Evolutionary conservation across 2,329 filamentous ascomycete species (phyloP).

Genomic region (Fusarium sp.): DNA sequence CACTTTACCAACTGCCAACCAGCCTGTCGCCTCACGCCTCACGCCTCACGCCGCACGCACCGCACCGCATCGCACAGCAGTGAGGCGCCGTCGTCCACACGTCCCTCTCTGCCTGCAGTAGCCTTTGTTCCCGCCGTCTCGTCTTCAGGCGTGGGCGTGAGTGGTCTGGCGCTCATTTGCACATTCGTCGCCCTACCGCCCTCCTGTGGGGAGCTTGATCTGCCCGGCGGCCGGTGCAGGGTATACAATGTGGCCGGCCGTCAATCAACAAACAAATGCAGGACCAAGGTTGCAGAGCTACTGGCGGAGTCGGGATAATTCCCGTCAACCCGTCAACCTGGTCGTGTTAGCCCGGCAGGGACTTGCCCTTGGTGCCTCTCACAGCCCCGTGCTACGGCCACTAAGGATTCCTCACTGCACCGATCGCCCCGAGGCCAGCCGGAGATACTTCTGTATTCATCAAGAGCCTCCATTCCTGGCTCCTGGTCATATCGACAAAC

Average conservation of each 20-base stretch:
- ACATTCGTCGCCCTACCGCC: not conserved
- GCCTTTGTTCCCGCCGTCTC: not conserved
- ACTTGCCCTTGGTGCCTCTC: constrained; percentile 26
- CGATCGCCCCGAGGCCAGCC: constrained; percentile 37
- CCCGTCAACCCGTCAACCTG: constrained; percentile 26
- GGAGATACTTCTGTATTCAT: constrained; percentile 37
- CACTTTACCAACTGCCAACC: constrained; percentile 3
- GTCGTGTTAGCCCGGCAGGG: constrained; percentile 12
- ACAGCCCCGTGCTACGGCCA: constrained; percentile 30
- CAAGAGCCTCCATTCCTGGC: constrained; percentile 34
- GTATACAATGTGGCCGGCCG: not conserved
- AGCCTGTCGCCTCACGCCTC: not conserved
- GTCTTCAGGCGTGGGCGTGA: constrained; percentile 1
- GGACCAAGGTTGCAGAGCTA: constrained; percentile 4
- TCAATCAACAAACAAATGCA: constrained; percentile 1
- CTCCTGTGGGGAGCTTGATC: not conserved
- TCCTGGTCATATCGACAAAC: constrained; percentile 31
- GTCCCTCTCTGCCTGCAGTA: not conserved
- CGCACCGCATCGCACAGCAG: not conserved
- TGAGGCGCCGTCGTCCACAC: not conserved
- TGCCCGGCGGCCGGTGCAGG: not conserved
- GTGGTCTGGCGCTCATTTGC: not conserved
- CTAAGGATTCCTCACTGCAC: constrained; percentile 26
- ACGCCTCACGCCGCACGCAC: not conserved
- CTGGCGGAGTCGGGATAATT: constrained; percentile 29